Evolutionary conservation across 768 basidiomycete genomes (phyloP), one percentile per base, ranked within the genome.

Genomic region (Mycena indigotica): DNA sequence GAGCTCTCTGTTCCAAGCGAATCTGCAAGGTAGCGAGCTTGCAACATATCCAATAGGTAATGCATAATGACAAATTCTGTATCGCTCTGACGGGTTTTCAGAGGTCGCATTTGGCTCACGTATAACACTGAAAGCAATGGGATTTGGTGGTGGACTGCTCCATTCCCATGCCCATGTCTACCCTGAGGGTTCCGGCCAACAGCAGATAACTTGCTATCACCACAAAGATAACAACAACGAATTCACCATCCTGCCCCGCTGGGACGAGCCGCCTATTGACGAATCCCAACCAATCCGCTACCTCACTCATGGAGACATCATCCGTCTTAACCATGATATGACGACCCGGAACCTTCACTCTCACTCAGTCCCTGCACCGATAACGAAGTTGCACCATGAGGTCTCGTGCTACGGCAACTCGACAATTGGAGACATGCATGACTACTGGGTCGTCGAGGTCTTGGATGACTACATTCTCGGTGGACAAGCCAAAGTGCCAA

Each of bases 181-280:
- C 70, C 97, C 97, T 0, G 80, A 87, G 19, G 97, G 96, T 10
- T 97, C 95, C 0, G 77, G 77, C 54, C 97, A 98, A 69, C 97
- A 98, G 67, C 97, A 99, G 73, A 86, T 98, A 3, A 98, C 97
- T 0, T 99, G 97, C 73, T 99, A 98, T 71, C 97, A 99, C 76
- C 98, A 99, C 84, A 98, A 97, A 75, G 97, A 98, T 69, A 85
- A 87, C 50, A 99, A 99, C 81, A 99, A 99, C 75, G 80, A 98
- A 45, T 98, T 93, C 89, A 66, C 75, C n/a, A 69, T 98, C 62
- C 77, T 87, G 2, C 93, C 93, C 5, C 79, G 77, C 1, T 98
- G 96, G 97, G 84, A 89, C 29, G 84, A 89, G 58, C 76, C 83
- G 0, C 68, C 72, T 1, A 84, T 88, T 66, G 80, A 92, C 65